Conservation (phyloP, 441 rosid species). For the Pelargonium australe region DNA sequence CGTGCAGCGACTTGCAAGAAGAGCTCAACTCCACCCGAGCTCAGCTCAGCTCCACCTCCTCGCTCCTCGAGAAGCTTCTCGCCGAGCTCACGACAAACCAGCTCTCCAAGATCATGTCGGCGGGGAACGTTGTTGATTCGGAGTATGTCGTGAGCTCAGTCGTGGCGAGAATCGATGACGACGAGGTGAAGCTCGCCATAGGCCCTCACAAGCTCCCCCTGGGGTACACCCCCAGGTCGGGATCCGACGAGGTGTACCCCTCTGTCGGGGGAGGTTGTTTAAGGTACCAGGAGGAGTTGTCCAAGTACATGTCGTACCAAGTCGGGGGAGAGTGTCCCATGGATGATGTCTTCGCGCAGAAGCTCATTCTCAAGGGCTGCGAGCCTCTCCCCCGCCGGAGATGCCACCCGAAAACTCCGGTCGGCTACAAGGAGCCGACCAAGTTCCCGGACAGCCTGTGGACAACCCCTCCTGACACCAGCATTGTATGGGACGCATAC, state of each 20-base stretch:
- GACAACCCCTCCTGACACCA: slow-evolving; percentile 35
- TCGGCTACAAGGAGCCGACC: slow-evolving; percentile 31
- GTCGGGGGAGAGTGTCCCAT: slow-evolving; percentile 41
- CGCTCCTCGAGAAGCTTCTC: slow-evolving; percentile 29
- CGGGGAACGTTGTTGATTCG: no score
- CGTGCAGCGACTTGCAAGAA: slow-evolving; percentile 6
- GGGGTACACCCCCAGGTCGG: slow-evolving; percentile 31
- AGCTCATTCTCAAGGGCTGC: slow-evolving; percentile 41
- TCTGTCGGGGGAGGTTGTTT: slow-evolving; percentile 39
- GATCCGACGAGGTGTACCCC: slow-evolving; percentile 32
- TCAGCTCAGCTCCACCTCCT: slow-evolving; percentile 39
- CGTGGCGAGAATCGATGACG: not conserved
- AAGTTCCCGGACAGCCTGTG: slow-evolving; percentile 36
- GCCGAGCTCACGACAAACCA: slow-evolving; percentile 15
- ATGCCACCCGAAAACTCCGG: slow-evolving; percentile 37
- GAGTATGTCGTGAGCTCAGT: not conserved
- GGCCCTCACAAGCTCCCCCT: slow-evolving; percentile 40
- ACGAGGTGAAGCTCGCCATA: slow-evolving; percentile 33
- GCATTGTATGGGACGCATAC: slow-evolving; percentile 45
- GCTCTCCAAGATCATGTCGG: no score
- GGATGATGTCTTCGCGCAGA: slow-evolving; percentile 44
- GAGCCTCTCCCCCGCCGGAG: slow-evolving; percentile 47
- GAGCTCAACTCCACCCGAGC: slow-evolving; percentile 27
- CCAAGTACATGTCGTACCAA: slow-evolving; percentile 35
- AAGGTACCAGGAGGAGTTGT: slow-evolving; percentile 38